Percentiles rank a stretch among this genome's conserved stretches.
phyloP scores from a whole-genome alignment of 2,329 filamentous ascomycete genomes.

The Ceratocystis huliohia region DNA sequence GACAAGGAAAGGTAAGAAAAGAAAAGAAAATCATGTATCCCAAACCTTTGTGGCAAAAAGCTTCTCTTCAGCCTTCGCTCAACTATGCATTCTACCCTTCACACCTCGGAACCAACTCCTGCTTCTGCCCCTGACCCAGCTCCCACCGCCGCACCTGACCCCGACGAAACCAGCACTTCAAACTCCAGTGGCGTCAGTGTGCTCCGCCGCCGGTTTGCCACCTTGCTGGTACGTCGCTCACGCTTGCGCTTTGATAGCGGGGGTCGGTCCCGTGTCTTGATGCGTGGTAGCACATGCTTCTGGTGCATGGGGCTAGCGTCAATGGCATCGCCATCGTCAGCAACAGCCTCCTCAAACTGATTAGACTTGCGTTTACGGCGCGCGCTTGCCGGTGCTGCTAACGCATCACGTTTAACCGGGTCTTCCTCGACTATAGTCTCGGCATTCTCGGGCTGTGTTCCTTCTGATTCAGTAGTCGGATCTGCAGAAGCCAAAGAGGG shows the following conservation, averaged over 20 bases:
- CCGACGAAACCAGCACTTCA: conserved; percentile 28
- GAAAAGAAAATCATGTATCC: not conserved
- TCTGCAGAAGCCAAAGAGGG: not conserved
- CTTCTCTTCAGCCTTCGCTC: not conserved
- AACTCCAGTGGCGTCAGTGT: conserved; percentile 66
- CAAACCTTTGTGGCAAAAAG: conserved; percentile 10
- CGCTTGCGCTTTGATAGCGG: conserved; percentile 36
- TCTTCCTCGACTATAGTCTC: conserved; percentile 26
- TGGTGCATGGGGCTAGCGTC: not conserved
- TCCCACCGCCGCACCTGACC: not conserved
- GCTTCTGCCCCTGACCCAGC: not conserved
- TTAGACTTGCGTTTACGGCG: conserved; percentile 19
- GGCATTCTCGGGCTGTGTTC: not conserved
- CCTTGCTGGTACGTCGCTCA: conserved; percentile 41
- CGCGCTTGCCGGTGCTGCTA: conserved; percentile 21
- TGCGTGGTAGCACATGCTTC: conserved; percentile 3
- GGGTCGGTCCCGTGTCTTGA: not conserved
- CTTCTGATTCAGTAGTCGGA: too few species aligned
- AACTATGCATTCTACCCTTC: not conserved
- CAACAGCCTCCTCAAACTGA: conserved; percentile 16
- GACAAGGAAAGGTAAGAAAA: not conserved
- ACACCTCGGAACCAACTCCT: not conserved
- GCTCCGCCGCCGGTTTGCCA: conserved; percentile 52
- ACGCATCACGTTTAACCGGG: conserved; percentile 28
- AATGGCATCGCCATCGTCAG: conserved; percentile 21